phyloP scores from a whole-genome alignment of 1,139 yeast genomes.

The Hansenula lynferdii region DNA sequence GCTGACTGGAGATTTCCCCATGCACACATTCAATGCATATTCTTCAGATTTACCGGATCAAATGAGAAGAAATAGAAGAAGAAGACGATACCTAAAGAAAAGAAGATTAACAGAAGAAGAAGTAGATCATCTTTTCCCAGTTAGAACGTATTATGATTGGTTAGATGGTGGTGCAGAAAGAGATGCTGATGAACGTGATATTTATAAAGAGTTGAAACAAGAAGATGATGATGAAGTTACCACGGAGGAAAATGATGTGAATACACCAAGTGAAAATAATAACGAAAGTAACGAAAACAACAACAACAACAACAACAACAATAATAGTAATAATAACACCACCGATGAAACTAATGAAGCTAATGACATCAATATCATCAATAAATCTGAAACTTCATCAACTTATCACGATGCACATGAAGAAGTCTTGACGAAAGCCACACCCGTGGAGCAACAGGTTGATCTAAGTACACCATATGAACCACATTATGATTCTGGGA shows the following conservation, averaged over 20 bases:
- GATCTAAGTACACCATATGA: conserved; percentile 20
- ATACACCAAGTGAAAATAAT: not conserved
- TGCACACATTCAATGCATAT: conserved; percentile 17
- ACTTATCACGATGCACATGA: conserved; percentile 1
- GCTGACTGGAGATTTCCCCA: conserved; percentile 18
- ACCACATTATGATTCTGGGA: conserved; percentile 58
- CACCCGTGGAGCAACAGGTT: conserved; percentile 15
- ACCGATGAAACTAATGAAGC: not conserved
- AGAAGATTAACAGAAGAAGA: conserved; percentile 54
- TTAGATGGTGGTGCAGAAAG: conserved; percentile 38
- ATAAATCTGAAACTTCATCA: not conserved
- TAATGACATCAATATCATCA: not conserved
- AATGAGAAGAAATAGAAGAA: conserved; percentile 15
- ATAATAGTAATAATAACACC: not conserved
- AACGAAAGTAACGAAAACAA: no score
- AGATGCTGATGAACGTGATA: conserved; percentile 21
- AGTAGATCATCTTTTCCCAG: conserved; percentile 64
- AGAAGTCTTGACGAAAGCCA: conserved; percentile 3
- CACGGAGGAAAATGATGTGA: no score
- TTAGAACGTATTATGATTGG: conserved; percentile 58
- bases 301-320: conserved; percentile 2
- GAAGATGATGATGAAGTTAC: conserved; percentile 18
- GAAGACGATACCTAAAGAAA: conserved; percentile 33
- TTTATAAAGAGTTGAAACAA: conserved; percentile 20
- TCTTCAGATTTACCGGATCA: conserved; percentile 12